phyloP scores from a whole-genome alignment of 164 flowering plant species.

The Berberis thunbergii region DNA sequence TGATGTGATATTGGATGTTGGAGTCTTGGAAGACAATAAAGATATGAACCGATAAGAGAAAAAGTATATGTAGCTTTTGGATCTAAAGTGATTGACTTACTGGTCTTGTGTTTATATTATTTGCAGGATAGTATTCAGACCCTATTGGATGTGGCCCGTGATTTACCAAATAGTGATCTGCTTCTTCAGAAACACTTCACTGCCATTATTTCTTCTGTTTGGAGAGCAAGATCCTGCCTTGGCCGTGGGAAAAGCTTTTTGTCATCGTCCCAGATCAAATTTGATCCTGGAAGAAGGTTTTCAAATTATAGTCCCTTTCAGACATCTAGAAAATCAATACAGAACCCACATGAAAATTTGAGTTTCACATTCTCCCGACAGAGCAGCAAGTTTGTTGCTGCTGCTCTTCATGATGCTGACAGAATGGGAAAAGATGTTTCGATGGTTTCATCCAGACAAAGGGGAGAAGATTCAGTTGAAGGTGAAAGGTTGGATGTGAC shows the following conservation, averaged over 20 bases:
- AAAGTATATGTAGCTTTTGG: not conserved
- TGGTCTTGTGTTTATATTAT: not conserved
- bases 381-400: slow-evolving; percentile 43
- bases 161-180: slow-evolving; percentile 61
- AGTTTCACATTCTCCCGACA: slow-evolving; percentile 29
- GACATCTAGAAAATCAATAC: slow-evolving; percentile 12
- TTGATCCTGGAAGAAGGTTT: not conserved
- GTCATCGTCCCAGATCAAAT: slow-evolving; percentile 25
- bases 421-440: slow-evolving; percentile 15
- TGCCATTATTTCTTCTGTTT: slow-evolving; percentile 71
- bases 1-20: too few species aligned
- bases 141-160: slow-evolving; percentile 57
- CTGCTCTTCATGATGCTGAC: slow-evolving; percentile 45
- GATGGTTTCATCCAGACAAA: slow-evolving; percentile 15
- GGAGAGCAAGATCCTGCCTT: slow-evolving; percentile 39
- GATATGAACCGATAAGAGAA: not conserved
- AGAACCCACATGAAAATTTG: slow-evolving; percentile 27
- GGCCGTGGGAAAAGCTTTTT: slow-evolving; percentile 18
- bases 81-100: not conserved
- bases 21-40: too few species aligned
- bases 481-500: slow-evolving; percentile 51
- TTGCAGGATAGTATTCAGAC: slow-evolving; percentile 61
- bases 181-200: slow-evolving; percentile 88
- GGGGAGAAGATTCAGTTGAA: slow-evolving; percentile 25
- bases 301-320: too few species aligned